phyloP scores from a whole-genome alignment of 768 basidiomycete genomes.

The Terana coerulea region DNA sequence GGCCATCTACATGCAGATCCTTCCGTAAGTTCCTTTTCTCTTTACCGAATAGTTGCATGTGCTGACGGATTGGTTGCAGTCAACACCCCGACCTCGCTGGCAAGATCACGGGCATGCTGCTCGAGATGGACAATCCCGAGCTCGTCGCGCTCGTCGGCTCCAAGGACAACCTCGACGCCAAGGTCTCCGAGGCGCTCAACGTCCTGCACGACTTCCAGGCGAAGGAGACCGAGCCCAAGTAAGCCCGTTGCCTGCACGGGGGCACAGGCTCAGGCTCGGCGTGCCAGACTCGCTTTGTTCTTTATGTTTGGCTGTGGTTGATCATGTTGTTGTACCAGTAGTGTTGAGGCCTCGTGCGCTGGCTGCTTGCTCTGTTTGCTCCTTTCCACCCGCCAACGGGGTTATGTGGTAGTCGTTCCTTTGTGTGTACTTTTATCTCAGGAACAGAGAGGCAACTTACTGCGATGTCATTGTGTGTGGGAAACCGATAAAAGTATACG shows the following conservation, averaged over 20 bases:
- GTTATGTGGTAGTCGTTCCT: slow-evolving; percentile 28
- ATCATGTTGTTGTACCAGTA: slow-evolving; percentile 20
- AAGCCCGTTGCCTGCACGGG: slow-evolving; percentile 5
- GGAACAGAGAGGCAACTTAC: slow-evolving; percentile 30
- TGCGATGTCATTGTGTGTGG: slow-evolving; percentile 16
- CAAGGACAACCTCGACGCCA: slow-evolving; percentile 76
- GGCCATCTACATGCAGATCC: slow-evolving; percentile 90
- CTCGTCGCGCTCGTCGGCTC: slow-evolving; percentile 85
- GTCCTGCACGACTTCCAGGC: slow-evolving; percentile 82
- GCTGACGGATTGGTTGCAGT: slow-evolving; percentile 34
- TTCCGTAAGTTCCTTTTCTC: slow-evolving; percentile 53
- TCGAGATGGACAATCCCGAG: slow-evolving; percentile 98
- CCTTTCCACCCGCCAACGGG: slow-evolving; percentile 17
- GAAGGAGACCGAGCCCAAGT: slow-evolving; percentile 32
- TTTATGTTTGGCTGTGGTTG: slow-evolving; percentile 6
- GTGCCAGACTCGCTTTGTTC: slow-evolving; percentile 6
- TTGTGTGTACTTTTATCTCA: slow-evolving; percentile 26
- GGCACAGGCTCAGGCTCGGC: not conserved
- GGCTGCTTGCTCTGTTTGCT: slow-evolving; percentile 25
- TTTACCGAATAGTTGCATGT: slow-evolving; percentile 3
- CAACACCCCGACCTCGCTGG: slow-evolving; percentile 92
- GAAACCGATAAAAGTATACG: too few species aligned
- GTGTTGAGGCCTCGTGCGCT: slow-evolving; percentile 13
- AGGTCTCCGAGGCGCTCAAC: slow-evolving; percentile 87
- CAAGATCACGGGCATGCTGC: slow-evolving; percentile 97